Base-by-base conservation (phyloP, 495 filamentous ascomycete species). In the Tuber borchii region DNA sequence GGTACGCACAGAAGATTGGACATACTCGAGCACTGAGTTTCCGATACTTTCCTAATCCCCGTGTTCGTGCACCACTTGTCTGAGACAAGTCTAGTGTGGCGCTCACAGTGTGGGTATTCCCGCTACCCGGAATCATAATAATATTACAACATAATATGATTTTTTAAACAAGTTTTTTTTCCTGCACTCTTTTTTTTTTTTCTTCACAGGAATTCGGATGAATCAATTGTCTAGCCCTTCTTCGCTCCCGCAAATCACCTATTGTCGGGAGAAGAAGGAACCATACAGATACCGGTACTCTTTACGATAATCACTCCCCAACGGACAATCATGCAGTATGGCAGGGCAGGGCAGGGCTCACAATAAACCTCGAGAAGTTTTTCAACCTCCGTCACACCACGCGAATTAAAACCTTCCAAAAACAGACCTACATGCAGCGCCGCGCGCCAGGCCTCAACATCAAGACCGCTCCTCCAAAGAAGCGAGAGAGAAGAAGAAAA, bases 301-400 rank as follows among this genome's bases (percentile, higher is more conserved):
- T 17, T 22, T 12, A 56, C 48, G 48, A n/a, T 56, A 56, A 56
- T 56, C 48, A 56, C 22, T 7, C 19, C 19, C 48, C 48, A 26
- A 12, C 48, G n/a, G 8, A 26, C 48, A 56, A 56, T n/a, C n/a
- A 65, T 65, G 26, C 26, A 10, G 56, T 65, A 2, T 2, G 34
- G 34, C 2, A 65, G 16, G 56, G 56, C 3, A 65, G n/a, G 56
- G 56, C 26, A 65, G 56, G 56, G 56, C 31, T n/a, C 26, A 31
- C 56, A 65, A 65, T 17, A 12, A 26, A 45, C 71, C 71, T 74
- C 44, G 48, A 61, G 22, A 46, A 65, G 51, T 70, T 73, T 78
- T 69, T 75, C 78, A 69, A 73, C 61, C 78, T 75, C 75, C 70
- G 71, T 71, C 71, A 78, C 72, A 70, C 40, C 61, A 75, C 75